A percentile compares a stretch with the other conserved stretches of the same genome.
phyloP scores from a whole-genome alignment of 2,329 filamentous ascomycete genomes.

The Fusarium nygamai region DNA sequence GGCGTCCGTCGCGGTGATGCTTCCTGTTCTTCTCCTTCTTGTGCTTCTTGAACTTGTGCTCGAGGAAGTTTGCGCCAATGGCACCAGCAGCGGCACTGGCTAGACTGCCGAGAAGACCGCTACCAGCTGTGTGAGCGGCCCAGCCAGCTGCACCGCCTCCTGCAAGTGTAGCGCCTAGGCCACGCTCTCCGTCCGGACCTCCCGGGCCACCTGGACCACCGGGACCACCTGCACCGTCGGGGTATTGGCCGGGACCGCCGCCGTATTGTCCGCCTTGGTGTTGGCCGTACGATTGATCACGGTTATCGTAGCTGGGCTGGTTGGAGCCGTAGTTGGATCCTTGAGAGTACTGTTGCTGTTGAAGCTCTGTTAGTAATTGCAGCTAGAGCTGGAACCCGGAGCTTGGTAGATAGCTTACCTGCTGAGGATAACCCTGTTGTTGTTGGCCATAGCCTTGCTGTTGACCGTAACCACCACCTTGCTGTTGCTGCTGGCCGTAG shows the following conservation, averaged over 20 bases:
- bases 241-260: slow-evolving; percentile 21
- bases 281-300: slow-evolving; percentile 21
- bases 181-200: slow-evolving; percentile 53
- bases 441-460: slow-evolving; percentile 27
- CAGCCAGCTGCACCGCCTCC: slow-evolving; percentile 61
- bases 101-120: slow-evolving; percentile 59
- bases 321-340: slow-evolving; percentile 26
- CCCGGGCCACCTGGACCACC: slow-evolving; percentile 27
- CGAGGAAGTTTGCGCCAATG: slow-evolving; percentile 59
- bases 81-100: slow-evolving; percentile 60
- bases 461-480: slow-evolving; percentile 6
- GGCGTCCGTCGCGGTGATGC: slow-evolving; percentile 35
- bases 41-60: slow-evolving; percentile 50
- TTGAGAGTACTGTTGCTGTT: slow-evolving; percentile 33
- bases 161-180: slow-evolving; percentile 60
- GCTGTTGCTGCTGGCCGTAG: slow-evolving; percentile 13
- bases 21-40: slow-evolving; percentile 43
- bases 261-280: slow-evolving; percentile 34
- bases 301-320: slow-evolving; percentile 30
- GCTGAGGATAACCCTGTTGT: slow-evolving; percentile 34
- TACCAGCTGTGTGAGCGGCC: slow-evolving; percentile 60
- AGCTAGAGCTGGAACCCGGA: accelerated
- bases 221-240: slow-evolving; percentile 1
- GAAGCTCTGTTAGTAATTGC: background rate
- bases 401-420: slow-evolving; percentile 1